These are phyloP conservation scores for Chamaecyparis obtusa DNA, from an alignment of 75 land plant genomes.

Conservation along the genomic window DNA sequence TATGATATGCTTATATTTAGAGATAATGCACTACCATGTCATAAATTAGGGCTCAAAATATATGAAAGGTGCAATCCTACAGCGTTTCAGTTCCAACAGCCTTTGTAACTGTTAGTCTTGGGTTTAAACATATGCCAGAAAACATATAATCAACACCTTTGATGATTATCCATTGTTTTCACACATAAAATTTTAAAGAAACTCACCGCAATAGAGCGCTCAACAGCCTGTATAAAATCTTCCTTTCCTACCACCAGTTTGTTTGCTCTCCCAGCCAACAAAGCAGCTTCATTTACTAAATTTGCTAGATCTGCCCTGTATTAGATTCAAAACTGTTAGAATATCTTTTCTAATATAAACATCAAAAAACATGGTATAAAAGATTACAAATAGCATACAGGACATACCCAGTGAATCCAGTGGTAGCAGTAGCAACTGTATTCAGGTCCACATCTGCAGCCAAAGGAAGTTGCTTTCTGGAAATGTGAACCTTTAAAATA, in stretches of 20 bases:
- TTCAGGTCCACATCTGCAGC: conserved; percentile 70
- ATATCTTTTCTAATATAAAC: conserved; percentile 8
- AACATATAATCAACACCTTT: not conserved
- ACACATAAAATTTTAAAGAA: not conserved
- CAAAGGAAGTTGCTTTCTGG: conserved; percentile 86
- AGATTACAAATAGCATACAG: not conserved
- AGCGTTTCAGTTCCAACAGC: not conserved
- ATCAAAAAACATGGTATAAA: conserved; percentile 8
- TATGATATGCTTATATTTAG: not conserved
- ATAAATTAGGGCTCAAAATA: not conserved
- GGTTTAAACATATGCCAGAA: not conserved
- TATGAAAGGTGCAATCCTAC: not conserved
- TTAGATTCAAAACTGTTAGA: conserved; percentile 9
- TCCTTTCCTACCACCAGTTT: conserved; percentile 78
- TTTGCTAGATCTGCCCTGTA: conserved; percentile 99
- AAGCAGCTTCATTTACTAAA: conserved; percentile 97
- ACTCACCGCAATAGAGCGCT: conserved; percentile 89
- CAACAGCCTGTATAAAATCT: conserved; percentile 91
- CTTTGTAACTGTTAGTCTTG: not conserved
- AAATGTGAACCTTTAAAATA: conserved; percentile 84
- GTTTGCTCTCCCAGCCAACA: conserved; percentile 86
- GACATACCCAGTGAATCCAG: conserved; percentile 94
- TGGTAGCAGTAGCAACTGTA: conserved; percentile 86
- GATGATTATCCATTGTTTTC: not conserved
- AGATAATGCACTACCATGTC: not conserved